These are phyloP conservation scores for Lactifluus piperatus DNA, from an alignment of 768 basidiomycete genomes.

Conservation along the genomic window DNA sequence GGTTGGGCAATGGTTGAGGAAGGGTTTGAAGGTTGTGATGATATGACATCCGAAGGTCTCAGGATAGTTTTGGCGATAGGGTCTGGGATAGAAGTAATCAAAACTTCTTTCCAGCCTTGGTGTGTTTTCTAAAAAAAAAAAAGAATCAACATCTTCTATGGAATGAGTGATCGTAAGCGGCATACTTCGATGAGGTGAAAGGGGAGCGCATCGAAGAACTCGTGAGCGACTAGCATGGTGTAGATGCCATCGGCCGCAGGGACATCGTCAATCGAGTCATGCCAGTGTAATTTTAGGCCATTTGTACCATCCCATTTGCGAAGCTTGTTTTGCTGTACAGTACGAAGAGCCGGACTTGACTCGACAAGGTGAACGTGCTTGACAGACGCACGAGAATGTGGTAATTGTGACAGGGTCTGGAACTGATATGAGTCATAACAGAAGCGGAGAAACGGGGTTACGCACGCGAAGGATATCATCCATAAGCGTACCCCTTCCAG, in stretches of 20 bases:
- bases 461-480: slow-evolving; percentile 79
- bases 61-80: slow-evolving; percentile 28
- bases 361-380: slow-evolving; percentile 70
- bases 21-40: not conserved
- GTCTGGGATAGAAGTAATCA: slow-evolving; percentile 47
- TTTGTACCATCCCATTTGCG: slow-evolving; percentile 22
- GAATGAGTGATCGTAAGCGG: not conserved
- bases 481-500: slow-evolving; percentile 89
- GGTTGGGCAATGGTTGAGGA: slow-evolving; percentile 9
- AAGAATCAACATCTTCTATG: not conserved
- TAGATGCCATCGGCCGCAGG: slow-evolving; percentile 41
- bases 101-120: slow-evolving; percentile 79
- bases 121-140: slow-evolving; percentile 49
- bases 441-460: slow-evolving; percentile 1
- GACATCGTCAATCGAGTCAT: slow-evolving; percentile 64
- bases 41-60: slow-evolving; percentile 17
- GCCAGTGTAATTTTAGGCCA: slow-evolving; percentile 52
- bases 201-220: slow-evolving; percentile 96
- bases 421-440: not conserved
- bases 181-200: slow-evolving; percentile 81
- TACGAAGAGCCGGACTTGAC: slow-evolving; percentile 59
- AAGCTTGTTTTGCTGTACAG: slow-evolving; percentile 51
- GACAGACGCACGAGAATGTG: slow-evolving; percentile 28
- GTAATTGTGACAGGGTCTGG: slow-evolving; percentile 47
- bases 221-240: slow-evolving; percentile 88